Base-by-base conservation (phyloP, 2,329 filamentous ascomycete species). In the Rutstroemia sp. region DNA sequence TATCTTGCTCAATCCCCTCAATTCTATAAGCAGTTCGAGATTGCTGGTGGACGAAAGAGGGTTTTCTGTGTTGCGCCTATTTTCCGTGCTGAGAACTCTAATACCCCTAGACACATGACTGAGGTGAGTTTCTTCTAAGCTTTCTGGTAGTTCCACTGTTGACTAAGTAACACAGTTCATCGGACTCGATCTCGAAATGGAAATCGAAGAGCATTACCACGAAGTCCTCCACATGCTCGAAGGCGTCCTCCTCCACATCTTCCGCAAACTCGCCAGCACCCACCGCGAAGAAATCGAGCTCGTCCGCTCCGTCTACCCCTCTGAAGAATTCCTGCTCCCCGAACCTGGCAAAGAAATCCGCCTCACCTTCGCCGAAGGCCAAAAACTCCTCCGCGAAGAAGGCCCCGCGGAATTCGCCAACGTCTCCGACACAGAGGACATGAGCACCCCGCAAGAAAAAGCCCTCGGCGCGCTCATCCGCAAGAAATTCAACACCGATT, bases 401-500 rank as follows among this genome's bases (percentile, higher is more conserved):
- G 88, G 88, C 0, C 82, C 82, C 2, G 73, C 76, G 56, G 86
- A 89, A 67, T 85, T 74, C 71, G 73, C 73, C 63, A 82, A 91
- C 64, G 84, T 92, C 36, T 75, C 75, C 38, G 88, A 92, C 69
- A 83, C 87, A 60, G 88, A 92, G 68, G 89, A 94, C 67, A 84
- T 92, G 77, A 81, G 75, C 68, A 94, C 88, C 0, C 84, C 88
- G 0, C 86, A 92, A 68, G 89, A 94, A 72, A 92, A 92, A 74
- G 88, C 87, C n/a, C 84, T 97, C 8, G 94, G 94, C 57, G 85
- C 84, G 25, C 79, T 97, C 48, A 83, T 97, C 63, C 86, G 89
- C 57, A 80, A 89, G 66, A 96, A 96, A 75, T 96, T 87, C 79
- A 82, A 87, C 70, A 94, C 91, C 58, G 94, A 99, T 75, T 97